These are phyloP conservation scores for Xylariomycetidae sp. DNA, from an alignment of 2,329 filamentous ascomycete species.

Conservation along the genomic window DNA sequence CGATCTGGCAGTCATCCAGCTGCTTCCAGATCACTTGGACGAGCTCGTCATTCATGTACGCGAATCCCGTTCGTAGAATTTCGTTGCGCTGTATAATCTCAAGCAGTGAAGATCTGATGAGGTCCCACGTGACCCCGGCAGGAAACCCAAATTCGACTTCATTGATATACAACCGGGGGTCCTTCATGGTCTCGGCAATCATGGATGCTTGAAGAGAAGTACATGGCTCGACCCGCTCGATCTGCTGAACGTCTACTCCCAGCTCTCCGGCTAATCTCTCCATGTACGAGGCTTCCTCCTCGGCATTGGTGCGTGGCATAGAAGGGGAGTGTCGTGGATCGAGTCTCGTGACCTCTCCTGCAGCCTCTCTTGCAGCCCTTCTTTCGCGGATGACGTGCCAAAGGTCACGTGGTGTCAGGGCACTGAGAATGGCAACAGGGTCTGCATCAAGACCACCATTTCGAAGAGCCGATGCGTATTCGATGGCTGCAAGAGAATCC, in stretches of 20 bases:
- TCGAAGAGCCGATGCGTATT: constrained; percentile 58
- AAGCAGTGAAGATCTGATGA: constrained; percentile 44
- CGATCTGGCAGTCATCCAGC: constrained; percentile 38
- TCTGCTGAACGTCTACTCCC: too few relatives aligned
- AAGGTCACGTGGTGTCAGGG: constrained; percentile 34
- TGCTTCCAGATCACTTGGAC: constrained; percentile 59
- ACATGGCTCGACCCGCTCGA: constrained; percentile 51
- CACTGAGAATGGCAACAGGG: constrained; percentile 56
- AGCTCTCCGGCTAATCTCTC: too few relatives aligned
- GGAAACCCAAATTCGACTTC: constrained; percentile 61
- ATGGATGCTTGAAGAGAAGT: constrained; percentile 73
- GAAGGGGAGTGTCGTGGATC: not conserved
- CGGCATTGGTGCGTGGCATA: constrained; percentile 2
- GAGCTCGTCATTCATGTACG: constrained; percentile 46
- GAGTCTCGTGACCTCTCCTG: too few relatives aligned
- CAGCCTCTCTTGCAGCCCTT: not conserved
- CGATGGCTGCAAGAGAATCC: constrained; percentile 37
- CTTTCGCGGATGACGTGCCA: constrained; percentile 1
- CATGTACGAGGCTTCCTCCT: constrained; percentile 6
- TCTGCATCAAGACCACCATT: constrained; percentile 46
- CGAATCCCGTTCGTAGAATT: constrained; percentile 70
- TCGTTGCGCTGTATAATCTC: constrained; percentile 50
- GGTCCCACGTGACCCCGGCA: constrained; percentile 22
- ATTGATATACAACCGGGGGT: constrained; percentile 67
- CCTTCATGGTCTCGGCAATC: constrained; percentile 64